phyloP scores from a whole-genome alignment of 192 early-diverging fungal genomes.

The Coemansia sp. region DNA sequence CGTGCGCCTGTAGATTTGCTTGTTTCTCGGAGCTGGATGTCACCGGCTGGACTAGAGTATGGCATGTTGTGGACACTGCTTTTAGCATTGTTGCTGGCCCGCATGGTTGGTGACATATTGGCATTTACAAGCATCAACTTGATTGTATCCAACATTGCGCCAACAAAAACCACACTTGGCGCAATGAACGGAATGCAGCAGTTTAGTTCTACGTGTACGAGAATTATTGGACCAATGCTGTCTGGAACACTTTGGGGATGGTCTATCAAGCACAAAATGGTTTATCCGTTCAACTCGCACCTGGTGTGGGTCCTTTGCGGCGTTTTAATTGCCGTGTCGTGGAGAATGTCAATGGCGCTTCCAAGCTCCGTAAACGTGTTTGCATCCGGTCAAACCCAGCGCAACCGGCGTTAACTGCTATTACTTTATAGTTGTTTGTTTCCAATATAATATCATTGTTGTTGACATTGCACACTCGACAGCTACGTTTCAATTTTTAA shows the following conservation, averaged over 20 bases:
- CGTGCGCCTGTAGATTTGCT: background rate
- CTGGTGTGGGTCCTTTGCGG: conserved; percentile 31
- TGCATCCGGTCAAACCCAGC: conserved; percentile 11
- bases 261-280: conserved; percentile 36
- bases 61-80: conserved; percentile 30
- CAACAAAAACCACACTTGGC: conserved; percentile 31
- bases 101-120: conserved; percentile 24
- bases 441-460: no score
- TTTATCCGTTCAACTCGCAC: conserved; percentile 43
- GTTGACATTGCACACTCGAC: no score
- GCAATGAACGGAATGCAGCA: conserved; percentile 49
- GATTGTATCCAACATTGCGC: conserved; percentile 35
- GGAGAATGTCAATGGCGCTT: conserved; percentile 11
- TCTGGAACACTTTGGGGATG: conserved; percentile 38
- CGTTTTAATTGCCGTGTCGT: conserved; percentile 1
- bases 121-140: conserved; percentile 41
- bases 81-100: conserved; percentile 16
- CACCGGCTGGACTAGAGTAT: conserved; percentile 4
- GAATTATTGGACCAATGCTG: conserved; percentile 29
- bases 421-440: no score
- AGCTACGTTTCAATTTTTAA: background rate
- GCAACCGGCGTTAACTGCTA: background rate
- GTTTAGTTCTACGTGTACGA: conserved; percentile 14
- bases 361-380: conserved; percentile 38
- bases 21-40: background rate